phyloP scores from a whole-genome alignment of 2,329 filamentous ascomycete species.

The Hypoxylon sp. region DNA sequence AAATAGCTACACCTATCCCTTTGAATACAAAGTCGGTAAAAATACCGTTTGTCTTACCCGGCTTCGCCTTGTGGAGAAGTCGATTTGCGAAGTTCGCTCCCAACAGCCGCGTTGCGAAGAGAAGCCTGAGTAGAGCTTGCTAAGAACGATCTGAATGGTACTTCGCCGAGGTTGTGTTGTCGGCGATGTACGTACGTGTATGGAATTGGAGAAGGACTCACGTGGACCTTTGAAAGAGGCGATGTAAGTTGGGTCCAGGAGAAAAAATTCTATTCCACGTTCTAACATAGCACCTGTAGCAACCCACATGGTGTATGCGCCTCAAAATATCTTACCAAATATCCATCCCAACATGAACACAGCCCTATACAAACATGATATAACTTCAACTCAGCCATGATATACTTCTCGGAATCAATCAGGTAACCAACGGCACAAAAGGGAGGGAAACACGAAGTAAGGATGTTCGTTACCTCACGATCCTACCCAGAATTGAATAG shows the following conservation, averaged over 20 bases:
- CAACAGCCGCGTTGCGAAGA: neutral
- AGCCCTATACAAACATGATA: neutral
- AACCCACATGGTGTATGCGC: neutral
- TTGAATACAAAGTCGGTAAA: neutral
- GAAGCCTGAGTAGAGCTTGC: neutral
- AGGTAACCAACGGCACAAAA: neutral
- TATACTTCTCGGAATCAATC: neutral
- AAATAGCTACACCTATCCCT: neutral
- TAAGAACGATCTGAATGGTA: neutral
- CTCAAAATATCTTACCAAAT: neutral
- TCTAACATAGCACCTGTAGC: neutral
- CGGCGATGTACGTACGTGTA: neutral
- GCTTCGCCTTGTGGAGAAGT: neutral
- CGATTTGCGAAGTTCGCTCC: neutral
- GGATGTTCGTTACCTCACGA: slow-evolving; percentile 1
- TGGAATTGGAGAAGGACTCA: neutral
- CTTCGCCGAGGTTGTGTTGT: neutral
- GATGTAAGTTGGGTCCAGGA: neutral
- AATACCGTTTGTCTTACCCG: neutral
- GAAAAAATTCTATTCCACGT: neutral
- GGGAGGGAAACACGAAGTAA: neutral
- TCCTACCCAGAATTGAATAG: neutral
- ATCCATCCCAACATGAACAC: neutral
- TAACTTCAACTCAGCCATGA: neutral
- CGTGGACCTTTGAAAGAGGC: neutral